These are phyloP conservation scores for Apiotrichum veenhuisii DNA, from an alignment of 1,284 basidiomycete species.

Conservation along the genomic window DNA sequence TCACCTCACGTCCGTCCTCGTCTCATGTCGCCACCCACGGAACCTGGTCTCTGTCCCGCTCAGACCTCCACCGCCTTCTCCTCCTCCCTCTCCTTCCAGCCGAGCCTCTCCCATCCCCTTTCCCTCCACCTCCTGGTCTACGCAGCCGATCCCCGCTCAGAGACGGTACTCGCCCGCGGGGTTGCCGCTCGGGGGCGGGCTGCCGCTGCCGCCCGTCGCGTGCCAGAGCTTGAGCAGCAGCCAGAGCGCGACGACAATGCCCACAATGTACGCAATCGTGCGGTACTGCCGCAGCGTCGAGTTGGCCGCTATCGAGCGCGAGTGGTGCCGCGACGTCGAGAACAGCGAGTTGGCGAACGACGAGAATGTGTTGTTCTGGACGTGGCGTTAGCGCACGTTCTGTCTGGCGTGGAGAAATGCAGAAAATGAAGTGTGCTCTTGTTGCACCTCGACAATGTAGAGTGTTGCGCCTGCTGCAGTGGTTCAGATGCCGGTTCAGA, in stretches of 20 bases:
- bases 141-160: not conserved
- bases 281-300: constrained; percentile 44
- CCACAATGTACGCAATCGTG: constrained; percentile 43
- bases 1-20: no score
- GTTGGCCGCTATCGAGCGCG: constrained; percentile 39
- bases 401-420: not conserved
- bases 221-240: constrained; percentile 38
- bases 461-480: no score
- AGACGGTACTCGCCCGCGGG: not conserved
- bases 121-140: no score
- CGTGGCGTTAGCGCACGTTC: not conserved
- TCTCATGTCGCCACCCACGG: no score
- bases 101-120: no score
- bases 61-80: no score
- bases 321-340: constrained; percentile 45
- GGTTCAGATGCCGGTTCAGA: no score
- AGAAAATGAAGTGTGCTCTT: no score
- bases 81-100: no score
- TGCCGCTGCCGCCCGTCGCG: not conserved
- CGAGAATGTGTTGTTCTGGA: constrained; percentile 41
- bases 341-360: constrained; percentile 45
- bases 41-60: no score
- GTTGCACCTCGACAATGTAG: no score
- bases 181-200: no score
- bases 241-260: constrained; percentile 39